Conservation (phyloP, 2,329 filamentous ascomycete species). For the Diaporthe citriasiana region DNA sequence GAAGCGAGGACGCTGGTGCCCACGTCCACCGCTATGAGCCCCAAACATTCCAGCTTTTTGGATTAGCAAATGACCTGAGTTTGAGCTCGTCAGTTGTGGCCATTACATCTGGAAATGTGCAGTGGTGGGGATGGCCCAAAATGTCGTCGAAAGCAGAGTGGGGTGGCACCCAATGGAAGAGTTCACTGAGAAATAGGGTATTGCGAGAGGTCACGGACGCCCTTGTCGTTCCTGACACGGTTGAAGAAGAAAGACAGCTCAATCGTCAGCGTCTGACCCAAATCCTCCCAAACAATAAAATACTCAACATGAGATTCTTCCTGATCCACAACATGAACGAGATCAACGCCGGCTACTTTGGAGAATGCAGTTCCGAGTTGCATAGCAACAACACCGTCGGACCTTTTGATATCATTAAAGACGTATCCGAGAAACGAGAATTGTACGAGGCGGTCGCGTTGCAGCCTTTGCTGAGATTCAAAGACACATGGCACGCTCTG, state of each 20-base stretch:
- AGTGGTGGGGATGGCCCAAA: not conserved
- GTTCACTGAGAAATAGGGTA: constrained; percentile 26
- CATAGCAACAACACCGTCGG: not conserved
- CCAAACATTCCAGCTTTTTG: constrained; percentile 63
- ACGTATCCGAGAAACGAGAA: constrained; percentile 12
- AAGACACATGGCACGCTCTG: constrained; percentile 33
- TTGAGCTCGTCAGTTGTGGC: constrained; percentile 54
- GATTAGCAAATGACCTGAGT: constrained; percentile 58
- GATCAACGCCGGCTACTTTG: constrained; percentile 33
- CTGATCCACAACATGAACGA: constrained; percentile 34
- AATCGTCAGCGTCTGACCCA: not conserved
- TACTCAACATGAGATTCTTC: constrained; percentile 23
- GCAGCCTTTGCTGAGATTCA: constrained; percentile 34
- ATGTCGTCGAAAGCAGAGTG: constrained; percentile 46
- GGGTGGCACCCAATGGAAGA: constrained; percentile 14
- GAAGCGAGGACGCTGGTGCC: constrained; percentile 47
- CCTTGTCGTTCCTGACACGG: constrained; percentile 35
- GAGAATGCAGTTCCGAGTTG: not conserved
- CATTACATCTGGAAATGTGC: not conserved
- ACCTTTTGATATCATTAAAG: constrained; percentile 16
- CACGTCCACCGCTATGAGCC: constrained; percentile 49
- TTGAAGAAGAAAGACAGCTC: constrained; percentile 9
- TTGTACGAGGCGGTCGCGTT: constrained; percentile 16
- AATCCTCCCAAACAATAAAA: not conserved
- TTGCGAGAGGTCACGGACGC: constrained; percentile 34